phyloP scores from a whole-genome alignment of 352 stramenopile species.

The Phytopythium delawarense region DNA sequence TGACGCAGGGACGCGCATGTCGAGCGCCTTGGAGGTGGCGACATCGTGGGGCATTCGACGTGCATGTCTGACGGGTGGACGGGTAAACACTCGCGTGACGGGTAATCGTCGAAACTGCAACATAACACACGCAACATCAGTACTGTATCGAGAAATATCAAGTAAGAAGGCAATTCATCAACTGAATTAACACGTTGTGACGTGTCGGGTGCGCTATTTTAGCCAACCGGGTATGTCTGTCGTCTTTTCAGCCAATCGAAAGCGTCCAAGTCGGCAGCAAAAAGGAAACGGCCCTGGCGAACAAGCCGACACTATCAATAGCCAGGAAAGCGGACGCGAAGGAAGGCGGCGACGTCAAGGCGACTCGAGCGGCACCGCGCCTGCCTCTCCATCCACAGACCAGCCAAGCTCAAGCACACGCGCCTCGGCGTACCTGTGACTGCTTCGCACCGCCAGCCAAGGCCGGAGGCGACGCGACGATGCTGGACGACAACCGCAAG shows the following conservation, averaged over 20 bases:
- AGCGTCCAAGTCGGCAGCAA: slow-evolving; percentile 11
- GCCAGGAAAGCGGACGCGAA: background rate
- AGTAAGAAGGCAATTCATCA: background rate
- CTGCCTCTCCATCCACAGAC: background rate
- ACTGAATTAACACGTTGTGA: background rate
- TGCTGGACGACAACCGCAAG: slow-evolving; percentile 94
- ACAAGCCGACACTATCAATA: background rate
- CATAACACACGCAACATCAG: background rate
- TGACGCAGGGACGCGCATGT: background rate
- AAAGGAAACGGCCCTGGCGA: no score
- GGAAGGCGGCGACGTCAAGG: background rate
- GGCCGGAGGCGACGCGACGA: slow-evolving; percentile 9
- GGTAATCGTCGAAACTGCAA: background rate
- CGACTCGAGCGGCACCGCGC: background rate
- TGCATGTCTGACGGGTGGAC: background rate
- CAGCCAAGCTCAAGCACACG: background rate
- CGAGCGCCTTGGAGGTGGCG: background rate
- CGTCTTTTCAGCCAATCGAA: slow-evolving; percentile 24
- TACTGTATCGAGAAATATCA: background rate
- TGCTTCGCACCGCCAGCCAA: no score
- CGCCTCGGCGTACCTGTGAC: background rate
- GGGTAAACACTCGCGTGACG: background rate
- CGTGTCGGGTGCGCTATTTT: slow-evolving; percentile 5
- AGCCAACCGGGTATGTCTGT: slow-evolving; percentile 4
- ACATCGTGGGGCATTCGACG: background rate